These are phyloP conservation scores for Kluyveromyces dobzhanskii DNA, from an alignment of 805 yeast species.

Conservation along the genomic window DNA sequence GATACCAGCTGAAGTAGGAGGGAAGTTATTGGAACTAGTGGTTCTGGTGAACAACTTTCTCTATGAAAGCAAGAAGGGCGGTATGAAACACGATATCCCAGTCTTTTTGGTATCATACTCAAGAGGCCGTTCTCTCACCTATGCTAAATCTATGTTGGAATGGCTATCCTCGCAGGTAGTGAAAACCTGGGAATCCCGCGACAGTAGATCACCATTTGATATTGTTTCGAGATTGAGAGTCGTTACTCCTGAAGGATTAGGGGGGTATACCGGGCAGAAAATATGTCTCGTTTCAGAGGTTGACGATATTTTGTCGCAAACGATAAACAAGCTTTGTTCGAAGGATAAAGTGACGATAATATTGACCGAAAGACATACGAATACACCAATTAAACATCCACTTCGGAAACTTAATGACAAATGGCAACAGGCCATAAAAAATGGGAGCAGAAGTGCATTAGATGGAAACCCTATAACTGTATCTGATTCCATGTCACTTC, in stretches of 20 bases:
- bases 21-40: conserved; percentile 73
- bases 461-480: conserved; percentile 59
- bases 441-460: conserved; percentile 34
- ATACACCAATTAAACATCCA: conserved; percentile 37
- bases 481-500: conserved; percentile 35
- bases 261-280: conserved; percentile 56
- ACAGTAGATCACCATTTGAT: conserved; percentile 67
- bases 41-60: conserved; percentile 65
- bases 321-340: conserved; percentile 46
- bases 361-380: conserved; percentile 47
- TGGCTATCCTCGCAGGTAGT: conserved; percentile 92
- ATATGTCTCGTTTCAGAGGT: conserved; percentile 67
- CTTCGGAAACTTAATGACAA: conserved; percentile 20
- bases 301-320: conserved; percentile 54
- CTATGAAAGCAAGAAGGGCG: conserved; percentile 30
- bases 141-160: conserved; percentile 84
- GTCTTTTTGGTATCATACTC: conserved; percentile 69
- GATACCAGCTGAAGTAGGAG: conserved; percentile 73
- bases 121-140: conserved; percentile 67
- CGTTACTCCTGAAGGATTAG: conserved; percentile 47
- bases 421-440: conserved; percentile 42
- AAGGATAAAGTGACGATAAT: conserved; percentile 63
- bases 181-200: conserved; percentile 72
- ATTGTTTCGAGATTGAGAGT: conserved; percentile 49
- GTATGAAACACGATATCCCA: conserved; percentile 42